Evolutionary conservation across 768 basidiomycete genomes (phyloP).

Genomic region (Suillus bovinus): DNA sequence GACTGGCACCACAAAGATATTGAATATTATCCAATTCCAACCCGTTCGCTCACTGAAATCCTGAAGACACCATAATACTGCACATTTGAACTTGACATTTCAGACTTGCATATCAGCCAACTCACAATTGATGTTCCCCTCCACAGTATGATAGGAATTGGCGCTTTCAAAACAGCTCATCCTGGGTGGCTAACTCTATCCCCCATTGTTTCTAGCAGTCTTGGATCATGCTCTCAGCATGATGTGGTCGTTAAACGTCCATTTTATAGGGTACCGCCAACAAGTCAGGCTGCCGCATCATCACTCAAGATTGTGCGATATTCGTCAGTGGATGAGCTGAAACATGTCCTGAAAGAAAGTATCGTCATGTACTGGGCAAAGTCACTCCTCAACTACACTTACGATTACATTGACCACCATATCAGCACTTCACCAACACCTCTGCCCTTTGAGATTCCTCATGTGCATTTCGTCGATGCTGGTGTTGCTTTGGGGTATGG

Average conservation of each 20-base stretch:
- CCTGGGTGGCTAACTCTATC: conserved; percentile 1
- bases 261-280: background rate
- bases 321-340: background rate
- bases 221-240: conserved; percentile 2
- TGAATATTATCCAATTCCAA: too few relatives aligned
- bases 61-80: too few relatives aligned
- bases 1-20: too few relatives aligned
- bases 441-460: too few relatives aligned
- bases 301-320: background rate
- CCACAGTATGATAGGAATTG: too few relatives aligned
- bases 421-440: too few relatives aligned
- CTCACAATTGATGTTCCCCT: too few relatives aligned
- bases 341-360: conserved; percentile 10
- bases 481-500: too few relatives aligned
- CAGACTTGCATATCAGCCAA: too few relatives aligned
- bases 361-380: conserved; percentile 17
- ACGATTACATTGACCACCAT: background rate
- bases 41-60: too few relatives aligned
- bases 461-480: too few relatives aligned
- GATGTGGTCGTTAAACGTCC: background rate
- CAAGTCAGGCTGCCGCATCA: background rate
- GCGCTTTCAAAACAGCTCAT: background rate
- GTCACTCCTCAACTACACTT: conserved; percentile 5
- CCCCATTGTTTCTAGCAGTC: background rate
- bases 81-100: too few relatives aligned